These are phyloP conservation scores for Hibiscus trionum DNA, from an alignment of 345 rosid genomes.

Conservation along the genomic window DNA sequence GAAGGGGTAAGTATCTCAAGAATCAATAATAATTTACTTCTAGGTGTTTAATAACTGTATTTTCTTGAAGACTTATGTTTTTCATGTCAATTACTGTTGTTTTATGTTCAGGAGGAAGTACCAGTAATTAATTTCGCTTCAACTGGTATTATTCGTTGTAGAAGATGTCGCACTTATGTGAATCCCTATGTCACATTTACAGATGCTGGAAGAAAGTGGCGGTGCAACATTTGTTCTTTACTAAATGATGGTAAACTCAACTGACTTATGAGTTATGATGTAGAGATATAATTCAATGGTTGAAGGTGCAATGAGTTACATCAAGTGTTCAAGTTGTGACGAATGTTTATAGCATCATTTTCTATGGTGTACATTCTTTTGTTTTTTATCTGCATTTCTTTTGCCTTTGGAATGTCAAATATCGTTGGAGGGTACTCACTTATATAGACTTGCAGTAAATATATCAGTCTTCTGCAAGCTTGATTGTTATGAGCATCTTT, in stretches of 20 bases:
- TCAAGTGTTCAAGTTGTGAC: neutral
- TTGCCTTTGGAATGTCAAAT: neutral
- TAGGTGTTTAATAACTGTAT: neutral
- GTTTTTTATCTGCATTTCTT: neutral
- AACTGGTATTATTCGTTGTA: constrained; percentile 89
- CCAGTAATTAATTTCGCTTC: constrained; percentile 81
- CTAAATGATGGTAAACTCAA: constrained; percentile 78
- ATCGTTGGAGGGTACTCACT: neutral
- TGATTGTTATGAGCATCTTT: neutral
- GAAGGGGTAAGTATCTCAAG: constrained; percentile 63
- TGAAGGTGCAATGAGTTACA: neutral
- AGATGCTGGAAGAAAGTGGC: constrained; percentile 99
- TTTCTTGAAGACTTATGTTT: constrained; percentile 12
- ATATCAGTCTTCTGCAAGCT: neutral
- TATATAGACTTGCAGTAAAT: neutral
- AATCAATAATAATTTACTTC: constrained; percentile 10
- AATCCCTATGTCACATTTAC: constrained; percentile 88
- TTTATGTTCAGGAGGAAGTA: constrained; percentile 74
- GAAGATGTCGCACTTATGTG: constrained; percentile 96
- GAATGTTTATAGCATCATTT: neutral
- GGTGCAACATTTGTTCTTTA: constrained; percentile 89
- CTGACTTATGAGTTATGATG: constrained; percentile 4
- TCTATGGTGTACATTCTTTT: neutral
- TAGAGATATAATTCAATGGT: neutral
- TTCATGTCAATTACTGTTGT: constrained; percentile 17